A percentile compares a stretch with the other conserved stretches of the same genome.
Conservation (phyloP, 1,284 basidiomycete species). For the Lignosus rhinocerotis region DNA sequence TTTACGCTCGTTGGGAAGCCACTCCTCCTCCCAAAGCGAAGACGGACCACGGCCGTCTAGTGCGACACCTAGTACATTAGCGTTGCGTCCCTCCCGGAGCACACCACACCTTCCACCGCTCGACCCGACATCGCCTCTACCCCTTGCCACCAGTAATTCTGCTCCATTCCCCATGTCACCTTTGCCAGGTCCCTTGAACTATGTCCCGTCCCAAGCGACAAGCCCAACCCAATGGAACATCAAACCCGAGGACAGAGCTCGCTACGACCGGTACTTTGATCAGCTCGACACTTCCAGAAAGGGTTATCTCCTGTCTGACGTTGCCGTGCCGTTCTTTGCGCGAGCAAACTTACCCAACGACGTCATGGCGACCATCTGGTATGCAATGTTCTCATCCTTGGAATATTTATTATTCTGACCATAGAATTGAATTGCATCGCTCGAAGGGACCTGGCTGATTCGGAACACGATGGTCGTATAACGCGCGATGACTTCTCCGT, state of each 20-base stretch:
- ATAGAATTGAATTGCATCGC: background rate
- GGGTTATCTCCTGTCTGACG: constrained; percentile 89
- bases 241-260: constrained; percentile 76
- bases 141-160: background rate
- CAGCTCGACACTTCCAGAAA: constrained; percentile 74
- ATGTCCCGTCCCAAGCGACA: constrained; percentile 11
- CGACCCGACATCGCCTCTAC: background rate
- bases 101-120: constrained; percentile 8
- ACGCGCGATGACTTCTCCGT: constrained; percentile 95
- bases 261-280: constrained; percentile 83
- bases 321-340: constrained; percentile 94
- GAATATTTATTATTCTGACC: background rate
- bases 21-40: constrained; percentile 3
- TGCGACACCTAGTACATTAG: background rate
- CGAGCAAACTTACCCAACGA: constrained; percentile 86
- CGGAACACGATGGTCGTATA: constrained; percentile 85
- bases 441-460: constrained; percentile 89
- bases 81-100: constrained; percentile 16
- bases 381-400: constrained; percentile 29
- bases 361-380: constrained; percentile 92
- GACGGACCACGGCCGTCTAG: background rate
- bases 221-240: constrained; percentile 70
- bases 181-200: constrained; percentile 5
- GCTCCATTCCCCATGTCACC: constrained; percentile 16
- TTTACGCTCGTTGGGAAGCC: background rate